Conservation (phyloP, 1,139 yeast genomes). For the Suhomyces ambrosiae region DNA sequence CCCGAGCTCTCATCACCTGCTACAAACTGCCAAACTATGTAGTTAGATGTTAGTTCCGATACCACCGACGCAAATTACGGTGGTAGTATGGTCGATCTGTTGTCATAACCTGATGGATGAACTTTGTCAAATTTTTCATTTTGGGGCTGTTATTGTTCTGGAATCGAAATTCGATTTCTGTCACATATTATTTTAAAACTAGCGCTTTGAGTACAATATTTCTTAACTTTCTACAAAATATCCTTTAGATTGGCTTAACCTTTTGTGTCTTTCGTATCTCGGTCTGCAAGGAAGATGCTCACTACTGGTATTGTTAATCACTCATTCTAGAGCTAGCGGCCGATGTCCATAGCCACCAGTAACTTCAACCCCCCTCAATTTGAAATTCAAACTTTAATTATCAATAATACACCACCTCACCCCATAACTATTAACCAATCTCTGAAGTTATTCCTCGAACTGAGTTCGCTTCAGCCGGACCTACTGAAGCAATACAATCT, state of each 20-base stretch:
- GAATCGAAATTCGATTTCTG: conserved; percentile 1
- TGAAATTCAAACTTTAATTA: background rate
- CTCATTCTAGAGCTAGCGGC: too few relatives aligned
- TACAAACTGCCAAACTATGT: too few relatives aligned
- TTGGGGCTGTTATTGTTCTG: background rate
- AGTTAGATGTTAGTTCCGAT: too few relatives aligned
- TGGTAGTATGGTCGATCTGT: too few relatives aligned
- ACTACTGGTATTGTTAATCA: too few relatives aligned
- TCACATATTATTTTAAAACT: conserved; percentile 6
- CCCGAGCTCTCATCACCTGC: too few relatives aligned
- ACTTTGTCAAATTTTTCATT: background rate
- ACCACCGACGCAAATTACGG: too few relatives aligned
- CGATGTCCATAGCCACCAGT: too few relatives aligned
- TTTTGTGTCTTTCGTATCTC: conserved; percentile 6
- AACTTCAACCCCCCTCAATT: too few relatives aligned
- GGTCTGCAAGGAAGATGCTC: conserved; percentile 8
- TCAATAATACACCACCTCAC: too few relatives aligned
- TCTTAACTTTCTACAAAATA: background rate
- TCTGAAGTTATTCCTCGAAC: background rate
- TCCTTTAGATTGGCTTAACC: background rate
- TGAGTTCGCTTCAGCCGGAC: background rate
- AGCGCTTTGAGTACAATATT: background rate
- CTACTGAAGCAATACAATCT: background rate
- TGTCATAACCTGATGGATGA: background rate
- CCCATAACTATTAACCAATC: too few relatives aligned